Conservation (phyloP, 2,329 filamentous ascomycete genomes). For the Colletotrichum sp. region DNA sequence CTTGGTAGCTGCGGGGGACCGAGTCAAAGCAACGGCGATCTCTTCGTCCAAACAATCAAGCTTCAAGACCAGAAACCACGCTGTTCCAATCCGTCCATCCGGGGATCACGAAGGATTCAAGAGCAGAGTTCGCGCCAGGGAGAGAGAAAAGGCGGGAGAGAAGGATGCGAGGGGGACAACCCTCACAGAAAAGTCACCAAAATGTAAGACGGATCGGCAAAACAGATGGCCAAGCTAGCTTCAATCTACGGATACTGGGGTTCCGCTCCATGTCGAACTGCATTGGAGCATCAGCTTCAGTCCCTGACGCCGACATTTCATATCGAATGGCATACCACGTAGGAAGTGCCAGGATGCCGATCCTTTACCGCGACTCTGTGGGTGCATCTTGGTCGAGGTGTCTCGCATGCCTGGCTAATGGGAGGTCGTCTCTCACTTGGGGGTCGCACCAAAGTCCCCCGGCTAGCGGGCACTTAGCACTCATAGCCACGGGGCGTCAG, state of each 20-base stretch:
- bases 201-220: not conserved
- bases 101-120: not conserved
- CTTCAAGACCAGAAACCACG: not conserved
- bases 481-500: conserved; percentile 2
- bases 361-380: not conserved
- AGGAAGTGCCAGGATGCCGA: not conserved
- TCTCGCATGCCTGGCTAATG: not conserved
- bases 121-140: not conserved
- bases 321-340: not conserved
- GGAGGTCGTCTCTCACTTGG: not conserved
- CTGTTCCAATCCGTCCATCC: not conserved
- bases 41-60: not conserved
- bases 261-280: not conserved
- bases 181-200: not conserved
- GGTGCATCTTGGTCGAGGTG: not conserved
- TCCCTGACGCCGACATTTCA: not conserved
- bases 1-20: not conserved
- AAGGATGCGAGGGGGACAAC: not conserved
- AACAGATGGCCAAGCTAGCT: not conserved
- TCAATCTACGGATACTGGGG: not conserved
- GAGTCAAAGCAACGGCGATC: not conserved
- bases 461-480: not conserved
- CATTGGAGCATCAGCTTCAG: not conserved
- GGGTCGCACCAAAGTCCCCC: not conserved
- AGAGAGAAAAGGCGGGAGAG: not conserved